Conservation (phyloP, 2,329 filamentous ascomycete genomes). For the Penicillium rolfsii region DNA sequence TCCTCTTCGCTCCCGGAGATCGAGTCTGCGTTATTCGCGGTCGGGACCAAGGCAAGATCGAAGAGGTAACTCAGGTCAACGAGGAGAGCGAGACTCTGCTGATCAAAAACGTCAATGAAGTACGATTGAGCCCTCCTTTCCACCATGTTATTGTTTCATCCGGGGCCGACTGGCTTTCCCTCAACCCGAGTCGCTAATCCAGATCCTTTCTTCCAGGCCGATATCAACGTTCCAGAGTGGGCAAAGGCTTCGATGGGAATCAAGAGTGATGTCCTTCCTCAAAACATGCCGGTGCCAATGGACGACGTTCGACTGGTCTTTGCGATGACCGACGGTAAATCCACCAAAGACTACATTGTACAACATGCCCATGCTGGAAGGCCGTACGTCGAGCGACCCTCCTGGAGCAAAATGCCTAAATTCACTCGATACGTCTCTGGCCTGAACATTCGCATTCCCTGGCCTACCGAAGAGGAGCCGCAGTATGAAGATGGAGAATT, state of each 20-base stretch:
- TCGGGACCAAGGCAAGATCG: constrained; percentile 80
- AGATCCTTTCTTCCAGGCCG: constrained; percentile 37
- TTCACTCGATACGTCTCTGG: constrained; percentile 65
- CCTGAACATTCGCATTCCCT: constrained; percentile 73
- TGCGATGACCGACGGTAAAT: constrained; percentile 68
- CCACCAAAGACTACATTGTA: constrained; percentile 74
- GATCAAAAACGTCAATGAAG: constrained; percentile 67
- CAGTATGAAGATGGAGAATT: constrained; percentile 58
- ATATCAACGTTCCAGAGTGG: constrained; percentile 47
- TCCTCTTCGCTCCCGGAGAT: constrained; percentile 70
- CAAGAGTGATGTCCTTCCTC: constrained; percentile 50
- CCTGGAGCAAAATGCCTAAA: constrained; percentile 47
- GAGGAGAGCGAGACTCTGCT: constrained; percentile 59
- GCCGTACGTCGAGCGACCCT: constrained; percentile 56
- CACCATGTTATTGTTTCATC: neutral
- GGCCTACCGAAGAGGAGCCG: constrained; percentile 63
- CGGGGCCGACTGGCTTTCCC: neutral
- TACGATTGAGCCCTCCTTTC: constrained; percentile 39
- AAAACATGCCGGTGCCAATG: constrained; percentile 65
- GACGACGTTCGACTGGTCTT: constrained; percentile 79
- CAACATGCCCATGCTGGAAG: constrained; percentile 65
- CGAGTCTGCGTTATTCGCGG: constrained; percentile 81
- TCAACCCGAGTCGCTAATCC: constrained; percentile 12
- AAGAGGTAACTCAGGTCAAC: constrained; percentile 65
- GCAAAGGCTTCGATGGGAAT: constrained; percentile 40